These are phyloP conservation scores for Tillandsia fasciculata DNA, from an alignment of 176 grass and related monocot species.

Conservation along the genomic window DNA sequence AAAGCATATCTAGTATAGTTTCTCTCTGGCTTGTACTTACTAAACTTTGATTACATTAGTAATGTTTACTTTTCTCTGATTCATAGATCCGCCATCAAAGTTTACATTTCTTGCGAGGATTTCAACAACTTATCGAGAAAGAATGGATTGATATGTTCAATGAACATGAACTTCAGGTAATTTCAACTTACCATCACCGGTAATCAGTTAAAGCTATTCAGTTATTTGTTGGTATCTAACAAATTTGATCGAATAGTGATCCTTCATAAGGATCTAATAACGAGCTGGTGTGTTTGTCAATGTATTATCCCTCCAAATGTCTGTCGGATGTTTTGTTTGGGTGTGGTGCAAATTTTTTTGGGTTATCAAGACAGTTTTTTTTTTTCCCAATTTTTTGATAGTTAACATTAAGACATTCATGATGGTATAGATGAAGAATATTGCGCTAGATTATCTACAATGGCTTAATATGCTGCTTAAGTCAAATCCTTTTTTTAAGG, in stretches of 20 bases:
- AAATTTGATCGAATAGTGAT: no score
- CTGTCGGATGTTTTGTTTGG: no score
- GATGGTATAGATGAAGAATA: no score
- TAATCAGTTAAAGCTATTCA: background rate
- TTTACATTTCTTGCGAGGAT: conserved; percentile 84
- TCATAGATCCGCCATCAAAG: conserved; percentile 81
- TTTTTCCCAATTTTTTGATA: no score
- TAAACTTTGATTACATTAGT: background rate
- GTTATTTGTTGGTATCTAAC: no score
- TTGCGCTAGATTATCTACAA: no score
- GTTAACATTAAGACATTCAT: no score
- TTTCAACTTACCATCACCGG: conserved; percentile 3
- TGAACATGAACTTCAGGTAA: conserved; percentile 99
- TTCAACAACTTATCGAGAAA: conserved; percentile 88
- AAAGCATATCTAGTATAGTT: background rate
- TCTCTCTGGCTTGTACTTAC: background rate
- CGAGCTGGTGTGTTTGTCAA: no score
- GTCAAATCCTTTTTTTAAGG: background rate
- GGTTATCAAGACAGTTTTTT: no score
- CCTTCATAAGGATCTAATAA: no score
- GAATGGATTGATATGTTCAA: conserved; percentile 98
- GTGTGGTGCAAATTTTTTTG: no score
- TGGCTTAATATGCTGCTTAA: background rate
- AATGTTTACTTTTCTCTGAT: conserved; percentile 21
- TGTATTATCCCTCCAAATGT: no score